Percentiles rank a stretch among this genome's conserved stretches.
Evolutionary conservation across 345 rosid species (phyloP).

Genomic region (Angophora floribunda): DNA sequence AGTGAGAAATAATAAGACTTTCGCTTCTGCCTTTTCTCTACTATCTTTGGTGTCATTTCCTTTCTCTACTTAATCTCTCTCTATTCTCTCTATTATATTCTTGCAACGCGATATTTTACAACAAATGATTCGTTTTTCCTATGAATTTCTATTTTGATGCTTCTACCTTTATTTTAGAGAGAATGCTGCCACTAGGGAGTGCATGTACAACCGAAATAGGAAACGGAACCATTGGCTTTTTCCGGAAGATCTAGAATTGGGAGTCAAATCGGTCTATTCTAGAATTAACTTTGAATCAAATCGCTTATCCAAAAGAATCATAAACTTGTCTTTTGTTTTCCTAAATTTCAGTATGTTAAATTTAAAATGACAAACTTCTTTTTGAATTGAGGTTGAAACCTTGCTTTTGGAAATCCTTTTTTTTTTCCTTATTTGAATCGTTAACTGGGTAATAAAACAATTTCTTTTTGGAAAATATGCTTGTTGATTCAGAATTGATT

Average conservation of each 20-base stretch:
- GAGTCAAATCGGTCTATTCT: neutral
- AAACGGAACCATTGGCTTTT: neutral
- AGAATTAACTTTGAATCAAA: neutral
- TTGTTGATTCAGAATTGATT: neutral
- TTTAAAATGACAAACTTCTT: neutral
- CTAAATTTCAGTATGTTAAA: neutral
- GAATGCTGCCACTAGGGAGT: neutral
- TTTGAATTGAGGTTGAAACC: neutral
- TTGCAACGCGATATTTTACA: no score
- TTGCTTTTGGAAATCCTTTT: rapidly evolving
- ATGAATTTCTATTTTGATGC: neutral
- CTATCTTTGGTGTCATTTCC: no score
- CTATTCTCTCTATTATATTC: no score
- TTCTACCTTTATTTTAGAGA: neutral
- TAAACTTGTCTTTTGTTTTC: neutral
- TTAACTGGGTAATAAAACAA: neutral
- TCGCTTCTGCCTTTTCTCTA: no score
- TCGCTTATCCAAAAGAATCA: rapidly evolving
- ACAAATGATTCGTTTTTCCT: no score
- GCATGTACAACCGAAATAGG: neutral
- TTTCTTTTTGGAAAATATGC: rapidly evolving
- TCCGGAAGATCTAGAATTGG: neutral
- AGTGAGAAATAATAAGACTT: no score
- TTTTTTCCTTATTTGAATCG: neutral
- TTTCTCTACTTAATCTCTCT: no score